Base-by-base conservation (phyloP, 1,284 basidiomycete genomes). In the Mycena sp. region DNA sequence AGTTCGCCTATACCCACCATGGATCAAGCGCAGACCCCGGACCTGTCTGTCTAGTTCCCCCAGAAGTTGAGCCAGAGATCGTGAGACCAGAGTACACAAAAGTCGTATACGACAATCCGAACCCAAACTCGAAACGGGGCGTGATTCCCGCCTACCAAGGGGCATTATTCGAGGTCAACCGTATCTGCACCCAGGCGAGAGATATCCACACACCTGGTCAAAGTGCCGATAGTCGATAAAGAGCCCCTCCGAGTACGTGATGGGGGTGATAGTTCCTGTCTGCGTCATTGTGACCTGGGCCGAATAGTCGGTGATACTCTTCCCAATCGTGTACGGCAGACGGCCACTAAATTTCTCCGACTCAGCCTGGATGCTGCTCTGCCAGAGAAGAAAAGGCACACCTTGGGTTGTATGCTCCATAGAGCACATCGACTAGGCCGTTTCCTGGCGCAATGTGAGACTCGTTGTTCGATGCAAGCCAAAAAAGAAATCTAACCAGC, bases 111-210 rank as follows among this genome's bases (percentile, higher is more conserved):
- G 58, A 64, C 56, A 92, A 73, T 0, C 91, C 90, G 71, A 85
- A 90, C 3, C 90, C 91, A 70, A 91, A 93, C 63, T 85, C 85
- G 71, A 82, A 92, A 32, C 87, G 79, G 6, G 90, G 89, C 3
- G 78, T 75, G 59, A 91, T 86, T 58, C 81, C 79, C 14, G 81
- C 77, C 48, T 63, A 28, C 6, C 11, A 41, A 16, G 4, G 17
- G 12, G 25, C 26, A 32, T 38, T 29, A 26, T 3, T 48, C 38
- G 28, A 30, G 5, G 23, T 21, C 3, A 37, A 29, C 14, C 12
- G 21, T 6, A 23, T 45, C 26, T 17, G 10, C 45, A 40, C 9
- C 4, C 7, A 19, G 32, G 19, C 4, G 11, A 2, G 23, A 26
- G 25, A 19, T 9, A 23, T 43, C 35, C 25, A 26, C 49, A n/a